Evolutionary conservation across 1,139 yeast species (phyloP), one percentile per base, ranked within the genome.

Genomic region (Yamadazyma oceani): DNA sequence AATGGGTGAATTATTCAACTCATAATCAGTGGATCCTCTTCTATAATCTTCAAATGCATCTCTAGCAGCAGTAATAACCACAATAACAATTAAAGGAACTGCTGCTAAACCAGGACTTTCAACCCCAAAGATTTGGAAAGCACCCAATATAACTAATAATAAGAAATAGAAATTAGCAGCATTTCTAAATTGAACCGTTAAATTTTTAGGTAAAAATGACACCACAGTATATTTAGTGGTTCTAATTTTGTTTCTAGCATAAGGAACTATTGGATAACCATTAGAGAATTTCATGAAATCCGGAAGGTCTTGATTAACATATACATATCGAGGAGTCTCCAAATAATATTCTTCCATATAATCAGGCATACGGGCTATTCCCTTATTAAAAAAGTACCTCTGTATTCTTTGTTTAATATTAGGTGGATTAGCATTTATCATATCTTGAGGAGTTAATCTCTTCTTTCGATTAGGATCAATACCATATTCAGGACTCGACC

Each of bases 21-120:
- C 95, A 48, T 80, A 64, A 62, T 92, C 98, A 47, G 84, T 73
- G 3, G 76, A 64, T 0, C 88, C 82, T 58, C 98, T 78, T 52
- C 94, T 77, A 41, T 88, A 90, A 63, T 92, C 98, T 62, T 92
- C 98, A 46, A 92, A 72, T 1, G 95, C 97, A 64, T 92, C 98
- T 58, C 90, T 90, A 45, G 86, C 66, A 12, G 95, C 97, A 1
- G 97, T 92, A 41, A 92, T 75, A 40, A 75, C 67, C 28, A 92
- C 95, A 68, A 92, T 90, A 37, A 88, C 96, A 61, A 90, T 85
- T 60, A 92, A 78, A 2, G 98, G 98, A 31, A 89, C 97, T 1
- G 96, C 90, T 5, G 94, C 85, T 49, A 92, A 65, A 1, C 89
- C 97, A 1, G 97, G 96, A 44, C 78, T 80, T 15, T 86, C 79